Conservation (phyloP, 1,139 yeast species). For the Lodderomyces pseudojiufengensis region DNA sequence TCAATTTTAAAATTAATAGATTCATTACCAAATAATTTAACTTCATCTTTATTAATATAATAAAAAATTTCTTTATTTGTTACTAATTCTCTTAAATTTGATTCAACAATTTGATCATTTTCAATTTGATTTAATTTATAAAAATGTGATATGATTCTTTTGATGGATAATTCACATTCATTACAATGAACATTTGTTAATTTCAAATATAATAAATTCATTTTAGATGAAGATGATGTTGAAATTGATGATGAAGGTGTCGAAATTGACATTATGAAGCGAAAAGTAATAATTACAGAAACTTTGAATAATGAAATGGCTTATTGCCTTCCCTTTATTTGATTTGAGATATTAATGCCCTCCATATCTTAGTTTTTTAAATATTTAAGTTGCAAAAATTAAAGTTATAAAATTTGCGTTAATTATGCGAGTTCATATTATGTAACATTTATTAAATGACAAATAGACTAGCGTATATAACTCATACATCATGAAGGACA, state of each 20-base stretch:
- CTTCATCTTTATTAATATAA: slow-evolving; percentile 17
- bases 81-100: slow-evolving; percentile 6
- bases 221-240: slow-evolving; percentile 7
- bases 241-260: background rate
- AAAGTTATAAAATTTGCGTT: no score
- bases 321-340: no score
- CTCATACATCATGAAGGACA: no score
- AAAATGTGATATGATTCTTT: slow-evolving; percentile 14
- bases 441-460: no score
- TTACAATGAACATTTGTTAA: slow-evolving; percentile 51
- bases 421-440: no score
- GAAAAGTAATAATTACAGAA: no score
- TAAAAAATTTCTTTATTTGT: slow-evolving; percentile 14
- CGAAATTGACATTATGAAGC: no score
- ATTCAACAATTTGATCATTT: slow-evolving; percentile 23
- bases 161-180: slow-evolving; percentile 42
- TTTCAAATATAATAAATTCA: slow-evolving; percentile 27
- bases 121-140: slow-evolving; percentile 16
- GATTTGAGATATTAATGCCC: no score
- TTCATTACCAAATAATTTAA: slow-evolving; percentile 19
- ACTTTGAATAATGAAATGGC: no score
- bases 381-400: no score
- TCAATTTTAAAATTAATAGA: slow-evolving; percentile 11
- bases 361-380: no score
- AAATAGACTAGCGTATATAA: no score